Evolutionary conservation across 306 rosid species (phyloP), one percentile per base, ranked within the genome.

Genomic region (Castanea sativa): DNA sequence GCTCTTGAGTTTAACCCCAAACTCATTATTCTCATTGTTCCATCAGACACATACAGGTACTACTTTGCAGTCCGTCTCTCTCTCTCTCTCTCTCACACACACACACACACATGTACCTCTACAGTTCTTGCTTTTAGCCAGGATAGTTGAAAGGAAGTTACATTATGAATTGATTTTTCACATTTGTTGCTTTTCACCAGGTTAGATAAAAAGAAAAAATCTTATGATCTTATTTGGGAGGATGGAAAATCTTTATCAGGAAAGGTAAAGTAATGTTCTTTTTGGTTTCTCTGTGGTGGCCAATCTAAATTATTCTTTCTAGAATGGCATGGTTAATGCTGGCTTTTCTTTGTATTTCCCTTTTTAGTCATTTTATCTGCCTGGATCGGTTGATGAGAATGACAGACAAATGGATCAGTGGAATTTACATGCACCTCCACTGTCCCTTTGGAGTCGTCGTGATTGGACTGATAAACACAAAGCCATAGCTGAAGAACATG

Each of bases 171-270:
- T 83, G 43, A 2, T 55, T 55, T 56, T 56, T 86, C 81, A 71
- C 61, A 14, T 79, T 83, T 63, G 35, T 78, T 75, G 78, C 53
- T 71, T 65, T 77, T 67, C 53, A 69, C 61, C 86, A 95, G 99
- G 88, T 86, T 90, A 73, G 90, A 89, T 82, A 64, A 73, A 35
- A 87, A 88, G 76, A 79, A 68, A 45, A 29, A 76, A 2, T 85
- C 88, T 55, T 95, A 95, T 84, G 96, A 89, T 87, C 90, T 93
- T 78, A 75, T 95, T 61, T 95, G 99, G 99, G 94, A 93, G 88
- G 98, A 93, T 61, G 79, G 76, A 27, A 80, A 27, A 43, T 83
- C 82, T 77, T 80, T 95, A 58, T 80, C 92, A 4, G 97, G 98
- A 78, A 91, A 91, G 96, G 98, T 95, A 88, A 79, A 69, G 18